Conservation (phyloP, 2,329 filamentous ascomycete species). For the Arthrobotrys musiformis region DNA sequence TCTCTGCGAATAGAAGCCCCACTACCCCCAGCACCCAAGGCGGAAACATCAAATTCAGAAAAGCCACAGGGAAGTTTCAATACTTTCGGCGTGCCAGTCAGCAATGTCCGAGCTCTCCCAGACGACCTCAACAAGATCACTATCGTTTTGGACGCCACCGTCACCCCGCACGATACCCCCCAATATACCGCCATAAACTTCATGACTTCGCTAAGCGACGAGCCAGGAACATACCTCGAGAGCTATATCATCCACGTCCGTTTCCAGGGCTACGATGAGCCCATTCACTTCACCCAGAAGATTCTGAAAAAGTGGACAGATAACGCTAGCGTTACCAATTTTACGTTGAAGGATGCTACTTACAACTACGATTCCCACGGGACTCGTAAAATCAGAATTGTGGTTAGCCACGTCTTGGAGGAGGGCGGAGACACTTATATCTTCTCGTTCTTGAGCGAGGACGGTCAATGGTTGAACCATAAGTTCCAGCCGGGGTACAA, state of each 20-base stretch:
- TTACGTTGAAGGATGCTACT: neutral
- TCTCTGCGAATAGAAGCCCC: neutral
- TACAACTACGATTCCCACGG: neutral
- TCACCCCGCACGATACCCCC: neutral
- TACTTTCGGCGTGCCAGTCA: neutral
- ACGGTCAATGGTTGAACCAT: neutral
- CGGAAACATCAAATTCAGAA: neutral
- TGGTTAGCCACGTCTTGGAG: neutral
- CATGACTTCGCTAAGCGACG: neutral
- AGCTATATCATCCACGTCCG: neutral
- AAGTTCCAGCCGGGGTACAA: neutral
- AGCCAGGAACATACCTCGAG: neutral
- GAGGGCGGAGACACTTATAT: neutral
- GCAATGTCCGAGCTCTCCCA: neutral
- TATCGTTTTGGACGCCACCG: neutral
- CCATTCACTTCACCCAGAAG: slow-evolving; percentile 5
- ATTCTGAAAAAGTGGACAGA: neutral
- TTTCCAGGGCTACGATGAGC: neutral
- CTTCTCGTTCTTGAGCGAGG: neutral
- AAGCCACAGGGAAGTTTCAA: neutral
- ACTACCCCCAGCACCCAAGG: neutral
- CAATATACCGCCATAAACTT: slow-evolving; percentile 1
- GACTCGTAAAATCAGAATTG: neutral
- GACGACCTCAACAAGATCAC: neutral
- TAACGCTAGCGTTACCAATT: neutral